Base-by-base conservation (phyloP, 2,329 filamentous ascomycete genomes). In the Claviceps citrina region DNA sequence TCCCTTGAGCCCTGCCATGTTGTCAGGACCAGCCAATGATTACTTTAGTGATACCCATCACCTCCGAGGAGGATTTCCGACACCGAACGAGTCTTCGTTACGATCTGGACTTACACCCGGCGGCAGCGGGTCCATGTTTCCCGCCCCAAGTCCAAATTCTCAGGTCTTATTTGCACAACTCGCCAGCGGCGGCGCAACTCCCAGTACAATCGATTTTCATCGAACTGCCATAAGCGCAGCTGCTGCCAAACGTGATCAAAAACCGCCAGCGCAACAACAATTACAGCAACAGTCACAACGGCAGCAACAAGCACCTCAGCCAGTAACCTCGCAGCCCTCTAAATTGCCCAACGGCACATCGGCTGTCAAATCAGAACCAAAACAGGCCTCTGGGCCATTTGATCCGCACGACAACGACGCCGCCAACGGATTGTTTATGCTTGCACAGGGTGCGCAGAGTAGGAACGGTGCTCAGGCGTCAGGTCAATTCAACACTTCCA, bases 101-200 rank as follows among this genome's bases (percentile, higher is more conserved):
- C 74, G 91, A 44, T 91, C 86, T 44, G 91, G 91, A 42, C 64
- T 96, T 49, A 96, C 91, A 39, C 91, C 91, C 36, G 91, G 91
- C 44, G 89, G 89, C 49, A 86, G 87, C 57, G 89, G 87, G 51
- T 93, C 87, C 51, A 96, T 96, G 85, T 96, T 96, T 67, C 86
- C 89, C 42, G 84, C 81, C 40, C 81, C 85, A 2, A 93, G 83
- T 57, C 87, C 85, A 27, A 93, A 84, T 57, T 84, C 84, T 0
- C 81, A 86, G 64, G 81, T 82, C 38, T 64, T 95, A 6, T 84
- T 87, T 60, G 80, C 81, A 45, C 80, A 82, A 49, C 65, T 91
- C 28, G 78, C 84, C 47, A 83, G 76, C 54, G 84, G 84, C 47
- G 83, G 81, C 41, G 82, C 85, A 4, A 98, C 91, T 1, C 91